A percentile compares a stretch with the other conserved stretches of the same genome.
phyloP scores from a whole-genome alignment of 2,329 filamentous ascomycete genomes.

The Trichoderma pleuroti region DNA sequence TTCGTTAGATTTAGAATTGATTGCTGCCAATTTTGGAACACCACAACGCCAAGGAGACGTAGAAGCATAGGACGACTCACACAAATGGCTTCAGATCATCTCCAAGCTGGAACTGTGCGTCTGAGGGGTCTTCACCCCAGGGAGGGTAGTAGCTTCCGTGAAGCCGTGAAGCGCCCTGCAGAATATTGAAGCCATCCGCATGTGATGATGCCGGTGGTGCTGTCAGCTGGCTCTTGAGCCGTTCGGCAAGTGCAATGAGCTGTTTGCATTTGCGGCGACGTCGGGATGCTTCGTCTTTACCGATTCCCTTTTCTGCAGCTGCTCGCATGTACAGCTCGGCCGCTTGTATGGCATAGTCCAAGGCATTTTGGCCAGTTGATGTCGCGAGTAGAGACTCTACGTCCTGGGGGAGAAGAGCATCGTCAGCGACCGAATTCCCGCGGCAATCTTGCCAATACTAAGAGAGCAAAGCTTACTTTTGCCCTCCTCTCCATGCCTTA shows the following conservation, averaged over 20 bases:
- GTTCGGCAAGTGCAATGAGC: constrained; percentile 69
- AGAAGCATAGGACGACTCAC: constrained; percentile 44
- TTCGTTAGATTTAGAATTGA: background rate
- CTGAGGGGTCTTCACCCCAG: constrained; percentile 65
- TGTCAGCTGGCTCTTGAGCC: constrained; percentile 56
- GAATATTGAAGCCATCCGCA: constrained; percentile 41
- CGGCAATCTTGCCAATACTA: background rate
- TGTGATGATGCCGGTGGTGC: background rate
- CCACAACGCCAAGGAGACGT: background rate
- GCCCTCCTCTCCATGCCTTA: constrained; percentile 38
- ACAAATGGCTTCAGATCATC: constrained; percentile 55
- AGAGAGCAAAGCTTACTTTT: constrained; percentile 28
- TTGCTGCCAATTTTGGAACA: background rate
- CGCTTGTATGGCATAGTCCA: constrained; percentile 71
- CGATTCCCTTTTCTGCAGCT: constrained; percentile 61
- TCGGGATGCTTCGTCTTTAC: constrained; percentile 60
- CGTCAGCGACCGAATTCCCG: background rate
- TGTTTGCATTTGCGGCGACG: constrained; percentile 66
- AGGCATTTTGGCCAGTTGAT: constrained; percentile 52
- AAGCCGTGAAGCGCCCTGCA: constrained; percentile 73
- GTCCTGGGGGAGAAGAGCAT: constrained; percentile 28
- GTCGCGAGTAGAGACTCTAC: constrained; percentile 37
- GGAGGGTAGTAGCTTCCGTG: constrained; percentile 82
- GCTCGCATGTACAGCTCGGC: constrained; percentile 75
- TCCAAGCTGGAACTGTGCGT: constrained; percentile 57